Evolutionary conservation across 2,329 filamentous ascomycete species (phyloP).

Genomic region (Aspergillus spinulosporus): DNA sequence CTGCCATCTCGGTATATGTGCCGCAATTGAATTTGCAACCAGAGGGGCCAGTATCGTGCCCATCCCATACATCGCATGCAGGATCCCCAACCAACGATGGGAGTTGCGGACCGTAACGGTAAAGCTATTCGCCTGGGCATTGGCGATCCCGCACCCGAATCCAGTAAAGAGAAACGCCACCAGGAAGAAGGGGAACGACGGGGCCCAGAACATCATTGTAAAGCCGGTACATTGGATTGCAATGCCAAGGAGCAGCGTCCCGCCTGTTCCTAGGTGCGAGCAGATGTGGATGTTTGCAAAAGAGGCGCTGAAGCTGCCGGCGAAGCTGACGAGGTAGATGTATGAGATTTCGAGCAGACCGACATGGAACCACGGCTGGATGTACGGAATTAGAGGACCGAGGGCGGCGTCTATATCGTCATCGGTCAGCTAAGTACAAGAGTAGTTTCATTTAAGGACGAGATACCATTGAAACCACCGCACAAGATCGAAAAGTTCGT

Average conservation of each 20-base stretch:
- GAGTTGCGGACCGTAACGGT: conserved; percentile 24
- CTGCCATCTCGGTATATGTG: conserved; percentile 25
- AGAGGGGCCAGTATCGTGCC: conserved; percentile 26
- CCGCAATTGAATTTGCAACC: conserved; percentile 26
- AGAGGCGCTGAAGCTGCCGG: conserved; percentile 24
- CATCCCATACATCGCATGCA: conserved; percentile 26
- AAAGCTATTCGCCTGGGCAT: conserved; percentile 28
- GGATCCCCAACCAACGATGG: conserved; percentile 27
- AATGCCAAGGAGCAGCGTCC: conserved; percentile 24
- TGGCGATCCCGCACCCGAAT: conserved; percentile 25
- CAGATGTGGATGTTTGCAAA: conserved; percentile 29
- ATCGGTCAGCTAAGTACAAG: background rate
- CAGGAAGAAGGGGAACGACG: conserved; percentile 24
- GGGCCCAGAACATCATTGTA: conserved; percentile 27
- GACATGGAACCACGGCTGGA: conserved; percentile 25
- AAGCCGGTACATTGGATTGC: conserved; percentile 25
- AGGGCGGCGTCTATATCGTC: conserved; percentile 22
- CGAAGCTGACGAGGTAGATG: conserved; percentile 27
- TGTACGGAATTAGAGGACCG: conserved; percentile 28
- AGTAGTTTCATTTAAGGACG: too few species aligned
- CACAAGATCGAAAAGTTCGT: conserved; percentile 24
- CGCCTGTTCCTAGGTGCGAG: conserved; percentile 25
- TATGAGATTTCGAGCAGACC: conserved; percentile 26
- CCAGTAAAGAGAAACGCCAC: conserved; percentile 27
- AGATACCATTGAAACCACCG: conserved; percentile 25